Evolutionary conservation across 1,139 yeast genomes (phyloP).

Genomic region (Debaryomyces sp.): DNA sequence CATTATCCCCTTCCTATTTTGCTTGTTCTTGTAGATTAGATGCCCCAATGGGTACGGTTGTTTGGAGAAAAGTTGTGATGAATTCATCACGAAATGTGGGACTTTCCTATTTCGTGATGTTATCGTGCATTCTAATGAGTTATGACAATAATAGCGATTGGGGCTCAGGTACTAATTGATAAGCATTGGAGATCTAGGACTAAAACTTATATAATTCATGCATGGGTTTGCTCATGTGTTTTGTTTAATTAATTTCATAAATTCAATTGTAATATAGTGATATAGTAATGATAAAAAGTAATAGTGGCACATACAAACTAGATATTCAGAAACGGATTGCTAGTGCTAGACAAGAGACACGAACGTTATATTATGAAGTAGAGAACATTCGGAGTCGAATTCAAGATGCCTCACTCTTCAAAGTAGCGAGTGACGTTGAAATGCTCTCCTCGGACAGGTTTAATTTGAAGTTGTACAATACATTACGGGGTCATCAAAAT

Average conservation of each 20-base stretch:
- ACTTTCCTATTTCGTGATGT: slow-evolving; percentile 5
- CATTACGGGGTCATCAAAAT: slow-evolving; percentile 73
- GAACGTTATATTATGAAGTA: slow-evolving; percentile 50
- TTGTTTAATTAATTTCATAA: not conserved
- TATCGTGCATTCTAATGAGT: not conserved
- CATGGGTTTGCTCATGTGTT: not conserved
- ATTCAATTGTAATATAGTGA: slow-evolving; percentile 1
- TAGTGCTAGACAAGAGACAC: slow-evolving; percentile 49
- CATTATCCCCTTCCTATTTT: not conserved
- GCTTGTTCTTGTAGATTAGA: not conserved
- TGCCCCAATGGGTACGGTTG: not conserved
- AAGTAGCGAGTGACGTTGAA: slow-evolving; percentile 35
- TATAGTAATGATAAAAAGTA: slow-evolving; percentile 2
- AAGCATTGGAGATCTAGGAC: slow-evolving; percentile 1
- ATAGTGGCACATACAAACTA: not conserved
- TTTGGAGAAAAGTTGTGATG: not conserved
- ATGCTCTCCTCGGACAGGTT: slow-evolving; percentile 35
- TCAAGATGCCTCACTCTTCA: slow-evolving; percentile 49
- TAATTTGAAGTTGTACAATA: slow-evolving; percentile 37
- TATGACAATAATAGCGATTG: not conserved
- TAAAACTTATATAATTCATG: not conserved
- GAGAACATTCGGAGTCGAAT: slow-evolving; percentile 43
- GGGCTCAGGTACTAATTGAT: not conserved
- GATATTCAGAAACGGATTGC: slow-evolving; percentile 24
- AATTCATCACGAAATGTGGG: slow-evolving; percentile 4